Evolutionary conservation across 768 basidiomycete species (phyloP).

Genomic region (Suillus hirtellus): DNA sequence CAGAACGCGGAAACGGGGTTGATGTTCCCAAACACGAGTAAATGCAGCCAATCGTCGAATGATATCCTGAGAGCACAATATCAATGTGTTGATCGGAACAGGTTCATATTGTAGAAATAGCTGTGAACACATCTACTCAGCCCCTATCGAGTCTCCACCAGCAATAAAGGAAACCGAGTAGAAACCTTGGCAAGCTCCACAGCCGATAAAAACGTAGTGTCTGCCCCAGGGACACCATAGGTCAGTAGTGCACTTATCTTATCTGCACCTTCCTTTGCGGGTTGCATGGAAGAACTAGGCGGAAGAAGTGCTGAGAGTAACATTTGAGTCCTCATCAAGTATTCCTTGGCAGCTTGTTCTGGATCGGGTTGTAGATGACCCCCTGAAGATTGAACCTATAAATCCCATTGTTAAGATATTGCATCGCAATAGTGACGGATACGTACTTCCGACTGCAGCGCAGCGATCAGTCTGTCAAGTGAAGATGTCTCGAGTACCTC

Average conservation of each 20-base stretch:
- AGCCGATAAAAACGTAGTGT: constrained; percentile 57
- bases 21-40: constrained; percentile 1
- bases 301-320: constrained; percentile 63
- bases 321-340: constrained; percentile 58
- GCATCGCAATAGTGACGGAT: not conserved
- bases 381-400: constrained; percentile 18
- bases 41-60: constrained; percentile 4
- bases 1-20: not conserved
- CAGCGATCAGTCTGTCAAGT: constrained; percentile 32
- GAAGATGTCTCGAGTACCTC: constrained; percentile 11
- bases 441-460: constrained; percentile 30
- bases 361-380: constrained; percentile 18
- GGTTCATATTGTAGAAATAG: not conserved
- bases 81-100: not conserved
- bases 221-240: constrained; percentile 51
- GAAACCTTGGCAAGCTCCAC: constrained; percentile 70
- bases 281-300: constrained; percentile 19
- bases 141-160: constrained; percentile 46
- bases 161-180: constrained; percentile 72
- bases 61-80: constrained; percentile 7
- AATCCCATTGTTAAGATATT: not conserved
- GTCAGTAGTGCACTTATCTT: constrained; percentile 48
- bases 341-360: constrained; percentile 39
- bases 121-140: constrained; percentile 15
- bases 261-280: constrained; percentile 32